Base-by-base conservation (phyloP, 139 green algal genomes). In the Closterium sp. region DNA sequence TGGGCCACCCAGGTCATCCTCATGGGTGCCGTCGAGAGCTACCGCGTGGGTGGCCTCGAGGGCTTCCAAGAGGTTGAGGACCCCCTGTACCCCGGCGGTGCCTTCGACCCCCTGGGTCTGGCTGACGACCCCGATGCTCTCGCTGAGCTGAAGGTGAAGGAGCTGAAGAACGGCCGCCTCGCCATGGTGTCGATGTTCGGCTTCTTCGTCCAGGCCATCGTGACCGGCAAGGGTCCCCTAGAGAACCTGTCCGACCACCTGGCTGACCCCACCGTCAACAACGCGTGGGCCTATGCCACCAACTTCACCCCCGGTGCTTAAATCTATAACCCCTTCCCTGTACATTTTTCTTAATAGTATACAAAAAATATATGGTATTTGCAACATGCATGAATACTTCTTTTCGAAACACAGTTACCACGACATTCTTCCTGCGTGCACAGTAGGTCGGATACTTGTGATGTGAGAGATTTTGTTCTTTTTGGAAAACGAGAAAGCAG, bases 101-200 rank as follows among this genome's bases (percentile, higher is more conserved):
- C n/a, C 70, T 98, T 98, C 91, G 97, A 99, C 97, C 97, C 97
- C 30, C 92, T 94, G 24, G 88, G 70, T 85, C 97, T 99, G 94
- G 97, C 97, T 96, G 97, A 99, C 95, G 97, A 99, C 97, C 97
- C 97, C 91, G 96, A 98, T 92, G 96, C 97, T 85, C 96, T 97
- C 87, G 95, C 96, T 88, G 96, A 97, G 96, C 88, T 99, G 34
- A 97, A 98, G 95, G 95, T n/a, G 99, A 99, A 94, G 98, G 99
- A 97, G 95, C 99, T 89, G 84, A 87, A 87, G 96, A 99, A 99
- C 94, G 98, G 97, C 34, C 94, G 97, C 42, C 92, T 98, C 70
- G 98, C 98, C 70, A 99, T 98, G 96, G 90, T 95, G 62, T 95
- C 91, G 88, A 95, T 97, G 91, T 95, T 97, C 89, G 97, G 96